These are phyloP conservation scores for Pseudocercospora fuligena DNA, from an alignment of 2,329 filamentous ascomycete species.

Conservation along the genomic window DNA sequence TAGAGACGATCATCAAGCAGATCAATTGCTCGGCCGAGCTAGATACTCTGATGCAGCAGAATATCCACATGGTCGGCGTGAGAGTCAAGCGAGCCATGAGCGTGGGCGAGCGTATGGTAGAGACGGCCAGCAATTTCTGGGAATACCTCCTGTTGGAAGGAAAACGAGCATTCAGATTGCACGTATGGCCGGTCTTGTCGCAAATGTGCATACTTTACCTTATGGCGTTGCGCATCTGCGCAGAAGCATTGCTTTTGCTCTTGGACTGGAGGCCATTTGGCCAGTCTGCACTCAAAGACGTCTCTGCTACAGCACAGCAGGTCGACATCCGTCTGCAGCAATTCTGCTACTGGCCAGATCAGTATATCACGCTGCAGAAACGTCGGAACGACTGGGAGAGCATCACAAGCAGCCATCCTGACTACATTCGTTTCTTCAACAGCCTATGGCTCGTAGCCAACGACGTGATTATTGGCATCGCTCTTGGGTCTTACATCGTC, in stretches of 20 bases:
- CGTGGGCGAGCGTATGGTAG: constrained; percentile 90
- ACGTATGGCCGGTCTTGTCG: constrained; percentile 77
- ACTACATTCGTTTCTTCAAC: constrained; percentile 99
- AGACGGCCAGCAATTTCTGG: constrained; percentile 86
- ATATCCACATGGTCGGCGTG: constrained; percentile 79
- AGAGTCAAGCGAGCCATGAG: constrained; percentile 83
- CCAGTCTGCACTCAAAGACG: constrained; percentile 86
- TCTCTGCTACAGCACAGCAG: constrained; percentile 95
- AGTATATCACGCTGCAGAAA: constrained; percentile 88
- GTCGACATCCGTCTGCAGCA: constrained; percentile 96
- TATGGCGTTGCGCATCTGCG: constrained; percentile 77
- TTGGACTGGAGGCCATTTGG: constrained; percentile 84
- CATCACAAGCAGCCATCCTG: constrained; percentile 90
- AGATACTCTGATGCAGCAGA: constrained; percentile 82
- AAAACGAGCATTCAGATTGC: constrained; percentile 73
- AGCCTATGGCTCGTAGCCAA: constrained; percentile 98
- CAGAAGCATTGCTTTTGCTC: constrained; percentile 76
- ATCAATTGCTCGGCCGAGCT: constrained; percentile 96
- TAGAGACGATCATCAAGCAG: constrained; percentile 84
- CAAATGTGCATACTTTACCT: constrained; percentile 75
- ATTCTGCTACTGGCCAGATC: constrained; percentile 98
- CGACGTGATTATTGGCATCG: constrained; percentile 97
- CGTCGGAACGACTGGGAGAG: constrained; percentile 93
- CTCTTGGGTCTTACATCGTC: constrained; percentile 93
- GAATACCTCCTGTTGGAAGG: constrained; percentile 72